Percentiles rank a stretch among this genome's conserved stretches.
Conservation (phyloP, 352 stramenopile species). For the Globisporangium cylindrosporum region DNA sequence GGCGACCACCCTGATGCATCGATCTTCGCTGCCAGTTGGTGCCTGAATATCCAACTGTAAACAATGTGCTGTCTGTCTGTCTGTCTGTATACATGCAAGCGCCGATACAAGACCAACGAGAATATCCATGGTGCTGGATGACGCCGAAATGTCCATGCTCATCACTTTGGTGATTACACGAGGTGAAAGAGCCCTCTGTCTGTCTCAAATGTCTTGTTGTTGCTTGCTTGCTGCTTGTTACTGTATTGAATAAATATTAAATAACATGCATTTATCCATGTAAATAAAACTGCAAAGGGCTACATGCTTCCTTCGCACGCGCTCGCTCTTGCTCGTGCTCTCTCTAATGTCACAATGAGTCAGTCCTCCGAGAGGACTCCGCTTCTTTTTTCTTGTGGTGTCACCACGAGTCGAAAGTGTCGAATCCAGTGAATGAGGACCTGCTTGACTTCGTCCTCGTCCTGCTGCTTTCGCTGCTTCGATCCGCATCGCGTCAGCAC, state of each 20-base stretch:
- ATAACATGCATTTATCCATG: slow-evolving; percentile 6
- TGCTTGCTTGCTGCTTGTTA: background rate
- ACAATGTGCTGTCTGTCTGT: background rate
- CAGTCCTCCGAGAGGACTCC: background rate
- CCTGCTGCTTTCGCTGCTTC: slow-evolving; percentile 1
- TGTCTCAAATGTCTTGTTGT: background rate
- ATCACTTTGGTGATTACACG: background rate
- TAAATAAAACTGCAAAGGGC: background rate
- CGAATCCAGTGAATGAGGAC: background rate
- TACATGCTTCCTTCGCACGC: slow-evolving; percentile 3
- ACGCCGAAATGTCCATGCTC: background rate
- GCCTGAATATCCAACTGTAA: background rate
- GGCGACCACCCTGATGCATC: background rate
- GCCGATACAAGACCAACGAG: background rate
- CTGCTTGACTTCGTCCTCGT: background rate
- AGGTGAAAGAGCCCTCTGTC: background rate
- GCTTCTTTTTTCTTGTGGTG: background rate
- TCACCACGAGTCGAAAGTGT: no score
- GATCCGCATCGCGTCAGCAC: slow-evolving; percentile 2
- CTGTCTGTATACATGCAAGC: background rate
- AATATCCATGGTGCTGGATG: background rate
- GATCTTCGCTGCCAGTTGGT: background rate
- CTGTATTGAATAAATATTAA: slow-evolving; percentile 11
- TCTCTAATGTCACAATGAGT: slow-evolving; percentile 6
- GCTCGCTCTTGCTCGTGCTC: background rate